phyloP scores from a whole-genome alignment of 768 basidiomycete species.

The Suillus spraguei region DNA sequence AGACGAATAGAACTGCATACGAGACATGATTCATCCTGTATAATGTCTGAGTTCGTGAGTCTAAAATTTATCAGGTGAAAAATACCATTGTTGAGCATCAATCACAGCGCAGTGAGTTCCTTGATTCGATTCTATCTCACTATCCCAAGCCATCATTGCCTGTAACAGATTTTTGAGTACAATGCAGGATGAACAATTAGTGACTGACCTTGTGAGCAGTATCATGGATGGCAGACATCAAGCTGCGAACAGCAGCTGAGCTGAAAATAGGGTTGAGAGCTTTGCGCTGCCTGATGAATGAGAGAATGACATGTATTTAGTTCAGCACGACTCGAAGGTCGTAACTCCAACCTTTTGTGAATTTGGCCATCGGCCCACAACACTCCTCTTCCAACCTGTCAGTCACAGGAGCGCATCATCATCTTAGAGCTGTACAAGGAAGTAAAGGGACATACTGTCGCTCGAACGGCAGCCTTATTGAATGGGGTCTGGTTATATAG shows the following conservation, averaged over 20 bases:
- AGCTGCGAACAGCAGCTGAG: constrained; percentile 48
- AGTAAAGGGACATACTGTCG: constrained; percentile 33
- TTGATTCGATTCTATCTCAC: constrained; percentile 1
- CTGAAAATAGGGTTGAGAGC: constrained; percentile 55
- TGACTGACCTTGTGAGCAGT: constrained; percentile 49
- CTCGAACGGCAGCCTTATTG: constrained; percentile 39
- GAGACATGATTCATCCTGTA: background rate
- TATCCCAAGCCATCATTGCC: background rate
- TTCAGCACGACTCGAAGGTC: background rate
- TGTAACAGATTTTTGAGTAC: background rate
- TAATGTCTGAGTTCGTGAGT: background rate
- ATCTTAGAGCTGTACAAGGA: background rate
- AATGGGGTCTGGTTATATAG: constrained; percentile 43
- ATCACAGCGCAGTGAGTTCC: background rate
- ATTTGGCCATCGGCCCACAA: constrained; percentile 33
- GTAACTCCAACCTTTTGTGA: constrained; percentile 9
- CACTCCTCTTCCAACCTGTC: constrained; percentile 27
- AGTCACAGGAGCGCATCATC: background rate
- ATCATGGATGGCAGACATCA: constrained; percentile 51
- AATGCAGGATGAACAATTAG: background rate
- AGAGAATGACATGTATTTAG: background rate
- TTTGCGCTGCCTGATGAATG: constrained; percentile 45
- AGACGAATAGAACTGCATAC: background rate
- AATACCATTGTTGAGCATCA: constrained; percentile 3
- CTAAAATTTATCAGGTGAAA: background rate